A percentile compares a stretch with the other conserved stretches of the same genome.
Evolutionary conservation across 805 yeast species (phyloP).

Genomic region (Yamadazyma akitaensis): DNA sequence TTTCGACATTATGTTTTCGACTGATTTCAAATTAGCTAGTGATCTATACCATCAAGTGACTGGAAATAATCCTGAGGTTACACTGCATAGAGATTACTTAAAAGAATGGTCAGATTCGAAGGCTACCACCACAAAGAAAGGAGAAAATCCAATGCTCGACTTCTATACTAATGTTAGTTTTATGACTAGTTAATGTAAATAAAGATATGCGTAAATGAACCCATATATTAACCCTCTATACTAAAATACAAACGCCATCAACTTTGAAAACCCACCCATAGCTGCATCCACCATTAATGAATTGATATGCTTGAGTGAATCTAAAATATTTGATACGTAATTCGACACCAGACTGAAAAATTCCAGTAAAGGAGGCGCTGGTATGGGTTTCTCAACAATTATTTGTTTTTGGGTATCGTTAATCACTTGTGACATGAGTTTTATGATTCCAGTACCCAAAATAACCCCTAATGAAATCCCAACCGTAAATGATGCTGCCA

Average conservation of each 20-base stretch:
- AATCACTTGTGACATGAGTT: conserved; percentile 11
- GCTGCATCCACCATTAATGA: conserved; percentile 19
- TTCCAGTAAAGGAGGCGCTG: neutral
- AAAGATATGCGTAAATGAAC: neutral
- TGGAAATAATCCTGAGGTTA: conserved; percentile 53
- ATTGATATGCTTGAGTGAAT: conserved; percentile 9
- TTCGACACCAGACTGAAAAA: conserved; percentile 2
- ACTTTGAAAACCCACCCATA: conserved; percentile 25
- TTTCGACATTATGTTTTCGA: conserved; percentile 84
- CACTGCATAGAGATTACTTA: conserved; percentile 63
- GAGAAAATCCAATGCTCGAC: conserved; percentile 82
- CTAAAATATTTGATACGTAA: neutral
- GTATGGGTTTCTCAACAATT: neutral
- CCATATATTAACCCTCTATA: neutral
- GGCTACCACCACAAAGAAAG: conserved; percentile 64
- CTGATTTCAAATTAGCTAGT: conserved; percentile 62
- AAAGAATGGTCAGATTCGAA: conserved; percentile 68
- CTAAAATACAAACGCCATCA: conserved; percentile 5
- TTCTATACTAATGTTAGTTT: conserved; percentile 75
- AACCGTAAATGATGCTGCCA: conserved; percentile 32
- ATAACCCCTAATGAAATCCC: conserved; percentile 38
- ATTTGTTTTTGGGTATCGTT: neutral
- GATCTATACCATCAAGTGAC: conserved; percentile 62
- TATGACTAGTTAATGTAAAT: conserved; percentile 24
- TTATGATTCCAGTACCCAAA: conserved; percentile 24